Evolutionary conservation across 2,329 filamentous ascomycete species (phyloP), one percentile per base, ranked within the genome.

Genomic region (Ascomycota sp.): DNA sequence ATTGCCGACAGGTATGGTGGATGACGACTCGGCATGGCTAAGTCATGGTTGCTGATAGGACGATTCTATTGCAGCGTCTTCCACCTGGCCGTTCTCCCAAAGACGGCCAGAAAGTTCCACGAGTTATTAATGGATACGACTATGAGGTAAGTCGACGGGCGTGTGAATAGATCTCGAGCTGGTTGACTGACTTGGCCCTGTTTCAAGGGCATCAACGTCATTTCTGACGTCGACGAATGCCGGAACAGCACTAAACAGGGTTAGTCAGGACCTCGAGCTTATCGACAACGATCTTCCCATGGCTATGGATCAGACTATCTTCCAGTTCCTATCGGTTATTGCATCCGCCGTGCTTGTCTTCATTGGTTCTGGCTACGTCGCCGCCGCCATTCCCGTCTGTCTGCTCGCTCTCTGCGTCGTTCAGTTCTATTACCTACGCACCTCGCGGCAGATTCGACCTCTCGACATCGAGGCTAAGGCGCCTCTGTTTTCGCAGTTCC

Each of bases 341-440:
- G 44, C 39, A 23, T 46, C 47, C 0, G 46, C 42, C 7, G 43
- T 51, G 1, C 41, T 67, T 1, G 55, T 69, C 8, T 53, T 54
- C 5, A 45, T 52, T 0, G 53, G 56, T 3, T 57, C 65, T 2
- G 55, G 51, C 22, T 57, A 57, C 31, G 49, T 65, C 0, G 52
- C 52, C 0, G 43, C 59, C 2, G 52, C 52, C 0, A 48, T 69
- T n/a, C 65, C 65, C 0, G 32, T 57, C 4, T 35, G 34, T 3
- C 13, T 45, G 3, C 7, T 38, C 4, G 30, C 38, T 1, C 30
- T 50, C 5, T 42, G 36, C 20, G n/a, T 41, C 3, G 27, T 50
- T 7, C 46, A 51, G 21, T 40, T 39, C 13, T 43, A 40, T n/a
- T 49, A 49, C 28, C 42, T 52, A 3, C 35, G 39, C 0, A 51